A percentile compares a stretch with the other conserved stretches of the same genome.
Conservation (phyloP, 805 yeast species). For the Hanseniaspora taiwanica region DNA sequence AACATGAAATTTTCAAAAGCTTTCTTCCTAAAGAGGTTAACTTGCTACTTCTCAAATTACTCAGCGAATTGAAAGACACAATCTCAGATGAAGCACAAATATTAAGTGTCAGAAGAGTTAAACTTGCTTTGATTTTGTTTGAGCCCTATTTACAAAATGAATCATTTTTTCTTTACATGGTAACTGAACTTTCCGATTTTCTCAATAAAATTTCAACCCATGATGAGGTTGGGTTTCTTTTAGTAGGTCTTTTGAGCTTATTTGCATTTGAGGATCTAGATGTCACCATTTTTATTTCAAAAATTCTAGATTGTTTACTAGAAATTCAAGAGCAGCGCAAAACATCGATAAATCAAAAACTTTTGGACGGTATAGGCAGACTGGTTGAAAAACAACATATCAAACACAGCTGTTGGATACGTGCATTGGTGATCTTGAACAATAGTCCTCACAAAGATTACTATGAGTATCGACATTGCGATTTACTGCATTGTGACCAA, state of each 20-base stretch:
- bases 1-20: not conserved
- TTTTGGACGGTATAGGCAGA: slow-evolving; percentile 3
- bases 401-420: too few relatives aligned
- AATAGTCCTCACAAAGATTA: not conserved
- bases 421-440: too few relatives aligned
- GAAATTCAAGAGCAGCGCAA: slow-evolving; percentile 1
- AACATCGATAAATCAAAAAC: not conserved
- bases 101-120: slow-evolving; percentile 12
- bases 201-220: slow-evolving; percentile 8
- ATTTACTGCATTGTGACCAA: not conserved
- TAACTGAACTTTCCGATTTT: slow-evolving; percentile 7
- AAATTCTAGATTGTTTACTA: slow-evolving; percentile 9
- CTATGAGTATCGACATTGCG: not conserved
- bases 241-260: slow-evolving; percentile 7
- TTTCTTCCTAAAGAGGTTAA: slow-evolving; percentile 6
- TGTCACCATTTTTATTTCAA: slow-evolving; percentile 8
- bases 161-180: slow-evolving; percentile 4
- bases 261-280: slow-evolving; percentile 1
- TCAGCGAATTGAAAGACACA: slow-evolving; percentile 11
- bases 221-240: slow-evolving; percentile 9
- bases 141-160: slow-evolving; percentile 4
- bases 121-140: slow-evolving; percentile 9
- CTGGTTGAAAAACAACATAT: too few relatives aligned
- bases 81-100: slow-evolving; percentile 6
- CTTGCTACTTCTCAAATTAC: slow-evolving; percentile 10